phyloP scores from a whole-genome alignment of 2,329 filamentous ascomycete genomes.

The Arthrobotrys iridis region DNA sequence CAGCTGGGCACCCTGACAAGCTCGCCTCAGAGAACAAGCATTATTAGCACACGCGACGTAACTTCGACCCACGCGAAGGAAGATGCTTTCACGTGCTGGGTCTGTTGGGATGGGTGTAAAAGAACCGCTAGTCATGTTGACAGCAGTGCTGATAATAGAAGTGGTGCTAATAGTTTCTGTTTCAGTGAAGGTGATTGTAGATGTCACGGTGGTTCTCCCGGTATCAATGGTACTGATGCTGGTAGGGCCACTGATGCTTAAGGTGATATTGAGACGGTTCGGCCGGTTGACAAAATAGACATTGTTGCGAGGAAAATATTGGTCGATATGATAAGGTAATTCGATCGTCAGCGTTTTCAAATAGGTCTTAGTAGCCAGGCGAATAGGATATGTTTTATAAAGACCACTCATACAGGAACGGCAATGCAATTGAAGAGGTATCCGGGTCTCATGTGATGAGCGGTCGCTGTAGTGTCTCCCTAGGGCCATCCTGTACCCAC shows the following conservation, averaged over 20 bases:
- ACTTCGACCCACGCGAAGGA: neutral
- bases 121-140: neutral
- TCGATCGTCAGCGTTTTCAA: neutral
- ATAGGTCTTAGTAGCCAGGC: conserved; percentile 17
- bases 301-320: conserved; percentile 25
- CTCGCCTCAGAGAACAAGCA: neutral
- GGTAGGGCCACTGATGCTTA: conserved; percentile 19
- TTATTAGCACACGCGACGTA: conserved; percentile 30
- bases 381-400: conserved; percentile 25
- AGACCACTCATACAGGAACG: conserved; percentile 41
- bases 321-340: conserved; percentile 24
- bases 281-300: conserved; percentile 6
- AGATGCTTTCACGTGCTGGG: neutral
- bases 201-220: conserved; percentile 8
- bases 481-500: neutral
- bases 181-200: conserved; percentile 21
- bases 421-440: conserved; percentile 29
- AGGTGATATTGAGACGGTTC: conserved; percentile 16
- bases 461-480: neutral
- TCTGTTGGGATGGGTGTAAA: neutral
- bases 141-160: neutral
- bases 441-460: no score
- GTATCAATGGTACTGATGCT: conserved; percentile 3
- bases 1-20: conserved; percentile 6
- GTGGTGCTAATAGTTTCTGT: neutral